phyloP scores from a whole-genome alignment of 306 rosid genomes.

The Cucumis melo region DNA sequence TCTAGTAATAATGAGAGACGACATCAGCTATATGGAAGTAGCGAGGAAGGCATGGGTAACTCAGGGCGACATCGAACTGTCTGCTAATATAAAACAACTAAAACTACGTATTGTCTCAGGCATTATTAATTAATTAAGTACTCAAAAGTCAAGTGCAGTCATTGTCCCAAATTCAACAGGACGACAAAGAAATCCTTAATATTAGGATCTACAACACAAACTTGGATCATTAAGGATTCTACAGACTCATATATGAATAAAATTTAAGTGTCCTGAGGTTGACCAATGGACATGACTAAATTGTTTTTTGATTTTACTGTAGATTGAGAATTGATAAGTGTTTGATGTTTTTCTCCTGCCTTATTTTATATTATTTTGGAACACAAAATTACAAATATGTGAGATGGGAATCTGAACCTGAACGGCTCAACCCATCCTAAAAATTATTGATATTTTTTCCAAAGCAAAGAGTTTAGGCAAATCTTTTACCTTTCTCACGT shows the following conservation, averaged over 20 bases:
- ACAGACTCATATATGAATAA: not conserved
- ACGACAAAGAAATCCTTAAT: not conserved
- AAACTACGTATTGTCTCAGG: not conserved
- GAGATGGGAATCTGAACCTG: too few species aligned
- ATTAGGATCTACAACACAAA: not conserved
- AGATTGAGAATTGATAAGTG: not conserved
- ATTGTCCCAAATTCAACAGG: not conserved
- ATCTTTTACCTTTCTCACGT: not conserved
- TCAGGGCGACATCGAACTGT: not conserved
- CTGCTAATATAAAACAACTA: not conserved
- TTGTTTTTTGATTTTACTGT: not conserved
- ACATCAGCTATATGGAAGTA: too few species aligned
- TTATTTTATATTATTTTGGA: not conserved
- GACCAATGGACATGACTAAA: not conserved
- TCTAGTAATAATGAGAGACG: too few species aligned
- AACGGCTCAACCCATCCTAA: too few species aligned
- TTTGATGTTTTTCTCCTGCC: not conserved
- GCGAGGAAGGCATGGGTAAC: not conserved
- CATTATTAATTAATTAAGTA: not conserved
- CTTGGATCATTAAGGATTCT: not conserved
- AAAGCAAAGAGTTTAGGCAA: not conserved
- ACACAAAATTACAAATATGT: not conserved
- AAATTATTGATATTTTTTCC: not conserved
- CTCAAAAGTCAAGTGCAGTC: not conserved
- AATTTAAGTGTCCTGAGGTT: not conserved